Evolutionary conservation across 305 asterid genomes (phyloP).

Genomic region (Striga hermonthica): DNA sequence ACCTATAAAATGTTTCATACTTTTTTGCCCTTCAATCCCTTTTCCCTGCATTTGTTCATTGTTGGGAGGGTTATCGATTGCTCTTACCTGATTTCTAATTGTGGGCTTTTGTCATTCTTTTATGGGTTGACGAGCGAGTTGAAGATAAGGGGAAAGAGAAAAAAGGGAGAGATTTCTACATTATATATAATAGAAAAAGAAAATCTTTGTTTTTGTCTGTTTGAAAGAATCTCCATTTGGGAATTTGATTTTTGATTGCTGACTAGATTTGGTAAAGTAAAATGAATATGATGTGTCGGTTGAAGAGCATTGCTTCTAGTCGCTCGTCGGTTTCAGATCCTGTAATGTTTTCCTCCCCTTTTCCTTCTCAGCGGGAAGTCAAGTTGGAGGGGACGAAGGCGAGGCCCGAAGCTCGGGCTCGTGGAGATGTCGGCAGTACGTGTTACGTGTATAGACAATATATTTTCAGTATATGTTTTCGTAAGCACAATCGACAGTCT

Average conservation of each 20-base stretch:
- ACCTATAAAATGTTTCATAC: neutral
- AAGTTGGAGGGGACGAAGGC: too few species aligned
- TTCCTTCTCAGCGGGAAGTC: too few species aligned
- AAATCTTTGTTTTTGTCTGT: neutral
- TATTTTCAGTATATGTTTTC: too few species aligned
- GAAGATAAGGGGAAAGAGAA: neutral
- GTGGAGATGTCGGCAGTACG: too few species aligned
- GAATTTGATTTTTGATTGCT: conserved; percentile 27
- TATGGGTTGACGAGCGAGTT: neutral
- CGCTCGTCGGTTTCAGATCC: conserved; percentile 97
- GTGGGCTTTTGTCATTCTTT: neutral
- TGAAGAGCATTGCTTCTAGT: conserved; percentile 98
- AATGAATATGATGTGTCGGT: conserved; percentile 98
- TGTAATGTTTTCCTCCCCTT: conserved; percentile 72
- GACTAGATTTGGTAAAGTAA: conserved; percentile 21
- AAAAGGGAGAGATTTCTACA: neutral
- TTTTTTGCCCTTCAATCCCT: neutral
- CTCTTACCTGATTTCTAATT: neutral
- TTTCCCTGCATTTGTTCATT: neutral
- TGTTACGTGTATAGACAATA: too few species aligned
- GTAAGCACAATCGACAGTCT: too few species aligned
- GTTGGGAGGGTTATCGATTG: conserved; percentile 5
- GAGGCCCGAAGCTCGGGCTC: too few species aligned
- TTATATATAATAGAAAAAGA: neutral
- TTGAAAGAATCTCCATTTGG: conserved; percentile 17